These are phyloP conservation scores for Hygrocybe punicea DNA, from an alignment of 768 basidiomycete genomes.

Conservation along the genomic window DNA sequence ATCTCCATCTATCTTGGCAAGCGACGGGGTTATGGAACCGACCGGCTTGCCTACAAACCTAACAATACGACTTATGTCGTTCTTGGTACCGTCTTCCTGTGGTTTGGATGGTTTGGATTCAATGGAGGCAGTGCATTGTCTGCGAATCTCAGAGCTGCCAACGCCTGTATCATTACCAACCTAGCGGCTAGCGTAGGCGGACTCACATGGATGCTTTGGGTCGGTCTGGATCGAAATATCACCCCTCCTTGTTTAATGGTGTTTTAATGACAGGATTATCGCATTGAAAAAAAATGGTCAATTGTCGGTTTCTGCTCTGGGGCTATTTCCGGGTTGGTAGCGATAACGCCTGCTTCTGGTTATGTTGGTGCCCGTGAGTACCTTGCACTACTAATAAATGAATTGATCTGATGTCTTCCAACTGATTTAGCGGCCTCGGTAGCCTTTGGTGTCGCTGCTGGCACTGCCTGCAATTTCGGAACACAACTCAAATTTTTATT, in stretches of 20 bases:
- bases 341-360: conserved; percentile 83
- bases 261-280: conserved; percentile 59
- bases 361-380: conserved; percentile 71
- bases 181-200: conserved; percentile 87
- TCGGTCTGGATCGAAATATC: conserved; percentile 27
- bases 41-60: conserved; percentile 86
- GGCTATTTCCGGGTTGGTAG: conserved; percentile 85
- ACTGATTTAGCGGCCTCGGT: conserved; percentile 69
- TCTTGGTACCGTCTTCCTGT: conserved; percentile 90
- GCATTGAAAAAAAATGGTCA: conserved; percentile 90
- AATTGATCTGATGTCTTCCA: too few species aligned
- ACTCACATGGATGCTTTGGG: conserved; percentile 90
- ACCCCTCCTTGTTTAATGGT: background rate
- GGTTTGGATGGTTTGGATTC: conserved; percentile 96
- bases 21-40: conserved; percentile 87
- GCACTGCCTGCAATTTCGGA: conserved; percentile 86
- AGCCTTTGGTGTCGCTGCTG: conserved; percentile 79
- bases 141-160: conserved; percentile 81
- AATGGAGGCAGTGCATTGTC: conserved; percentile 89
- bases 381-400: background rate
- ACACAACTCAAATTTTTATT: conserved; percentile 87
- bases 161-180: conserved; percentile 93
- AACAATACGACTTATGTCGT: conserved; percentile 92
- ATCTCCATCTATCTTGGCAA: conserved; percentile 90
- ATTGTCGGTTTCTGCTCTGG: conserved; percentile 96